phyloP scores from a whole-genome alignment of 116 monocot species.

The Iris pallida region DNA sequence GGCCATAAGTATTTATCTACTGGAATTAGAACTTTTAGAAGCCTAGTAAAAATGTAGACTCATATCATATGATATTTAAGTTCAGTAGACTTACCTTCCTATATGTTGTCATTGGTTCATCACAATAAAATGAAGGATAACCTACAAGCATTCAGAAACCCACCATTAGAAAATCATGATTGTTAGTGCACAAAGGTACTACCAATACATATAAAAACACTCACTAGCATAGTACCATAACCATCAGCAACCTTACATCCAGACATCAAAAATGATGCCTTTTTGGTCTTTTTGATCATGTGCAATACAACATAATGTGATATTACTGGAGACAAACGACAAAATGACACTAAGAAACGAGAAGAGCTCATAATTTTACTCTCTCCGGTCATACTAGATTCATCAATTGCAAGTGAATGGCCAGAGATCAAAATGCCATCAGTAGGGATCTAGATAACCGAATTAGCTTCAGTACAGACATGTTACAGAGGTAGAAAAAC shows the following conservation, averaged over 20 bases:
- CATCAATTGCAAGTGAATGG: slow-evolving; percentile 92
- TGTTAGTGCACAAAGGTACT: too few species aligned
- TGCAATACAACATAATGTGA: slow-evolving; percentile 3
- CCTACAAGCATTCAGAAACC: too few species aligned
- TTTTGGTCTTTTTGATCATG: slow-evolving; percentile 86
- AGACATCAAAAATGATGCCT: slow-evolving; percentile 91
- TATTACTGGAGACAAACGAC: background rate
- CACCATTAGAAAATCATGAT: too few species aligned
- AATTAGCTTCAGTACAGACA: background rate
- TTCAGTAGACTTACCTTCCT: too few species aligned
- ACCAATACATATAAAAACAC: slow-evolving; percentile 1
- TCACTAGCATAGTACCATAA: slow-evolving; percentile 91
- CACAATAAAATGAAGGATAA: too few species aligned
- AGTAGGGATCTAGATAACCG: slow-evolving; percentile 76
- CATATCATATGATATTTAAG: too few species aligned
- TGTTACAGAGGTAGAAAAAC: background rate
- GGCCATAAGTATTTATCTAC: too few species aligned
- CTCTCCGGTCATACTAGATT: slow-evolving; percentile 99
- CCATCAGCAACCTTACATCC: slow-evolving; percentile 99
- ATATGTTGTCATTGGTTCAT: too few species aligned
- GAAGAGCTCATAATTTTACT: slow-evolving; percentile 65
- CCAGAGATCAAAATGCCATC: slow-evolving; percentile 88
- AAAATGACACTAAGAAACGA: background rate
- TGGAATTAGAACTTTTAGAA: too few species aligned
- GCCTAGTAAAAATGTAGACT: too few species aligned